phyloP scores from a whole-genome alignment of 176 grass and related monocot genomes.

The Tillandsia leiboldiana region DNA sequence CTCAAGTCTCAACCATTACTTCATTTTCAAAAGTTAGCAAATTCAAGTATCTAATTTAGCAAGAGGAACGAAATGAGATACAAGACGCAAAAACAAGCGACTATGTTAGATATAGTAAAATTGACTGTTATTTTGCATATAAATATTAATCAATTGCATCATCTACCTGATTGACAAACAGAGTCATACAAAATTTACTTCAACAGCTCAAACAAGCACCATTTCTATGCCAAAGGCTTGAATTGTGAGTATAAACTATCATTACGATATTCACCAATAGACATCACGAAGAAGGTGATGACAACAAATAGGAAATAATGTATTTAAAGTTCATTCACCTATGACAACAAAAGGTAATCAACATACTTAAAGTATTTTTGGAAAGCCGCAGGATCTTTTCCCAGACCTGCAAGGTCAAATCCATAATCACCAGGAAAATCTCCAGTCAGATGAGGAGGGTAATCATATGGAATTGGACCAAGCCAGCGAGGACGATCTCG shows the following conservation, averaged over 20 bases:
- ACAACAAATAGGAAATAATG: too few relatives aligned
- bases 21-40: background rate
- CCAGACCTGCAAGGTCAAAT: slow-evolving; percentile 82
- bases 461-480: slow-evolving; percentile 63
- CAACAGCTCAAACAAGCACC: too few relatives aligned
- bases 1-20: background rate
- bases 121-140: background rate
- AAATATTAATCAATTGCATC: too few relatives aligned
- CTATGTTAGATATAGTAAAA: background rate
- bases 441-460: slow-evolving; percentile 59
- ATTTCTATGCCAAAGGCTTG: too few relatives aligned
- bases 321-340: too few relatives aligned
- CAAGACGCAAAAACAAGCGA: background rate
- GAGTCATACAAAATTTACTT: too few relatives aligned
- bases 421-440: slow-evolving; percentile 86
- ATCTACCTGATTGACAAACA: too few relatives aligned
- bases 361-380: slow-evolving; percentile 87
- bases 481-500: slow-evolving; percentile 71
- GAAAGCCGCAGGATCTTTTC: slow-evolving; percentile 66
- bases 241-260: too few relatives aligned
- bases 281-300: too few relatives aligned
- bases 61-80: background rate
- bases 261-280: too few relatives aligned
- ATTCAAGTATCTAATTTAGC: background rate
- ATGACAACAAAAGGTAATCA: background rate